Conservation (phyloP, 768 basidiomycete genomes). For the Porphyrellus cyaneotinctus region DNA sequence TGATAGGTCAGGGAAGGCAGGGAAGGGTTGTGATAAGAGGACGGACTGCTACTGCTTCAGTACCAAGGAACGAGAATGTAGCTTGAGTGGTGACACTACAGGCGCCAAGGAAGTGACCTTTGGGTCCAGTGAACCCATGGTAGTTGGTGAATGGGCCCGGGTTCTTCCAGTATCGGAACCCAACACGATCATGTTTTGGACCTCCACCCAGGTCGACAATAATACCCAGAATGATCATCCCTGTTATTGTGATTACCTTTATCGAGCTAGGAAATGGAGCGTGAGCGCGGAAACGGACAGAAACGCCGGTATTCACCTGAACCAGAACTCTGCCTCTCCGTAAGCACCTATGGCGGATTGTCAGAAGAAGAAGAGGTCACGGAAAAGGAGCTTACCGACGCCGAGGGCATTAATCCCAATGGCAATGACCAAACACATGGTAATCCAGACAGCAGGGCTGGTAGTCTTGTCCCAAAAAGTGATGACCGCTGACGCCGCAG, state of each 20-base stretch:
- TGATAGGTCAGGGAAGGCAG: neutral
- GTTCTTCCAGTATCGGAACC: conserved; percentile 44
- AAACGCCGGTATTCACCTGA: conserved; percentile 28
- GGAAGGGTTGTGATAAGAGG: neutral
- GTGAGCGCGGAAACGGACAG: neutral
- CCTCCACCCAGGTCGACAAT: conserved; percentile 52
- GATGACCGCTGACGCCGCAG: conserved; percentile 50
- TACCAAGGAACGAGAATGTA: conserved; percentile 57
- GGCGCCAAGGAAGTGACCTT: conserved; percentile 48
- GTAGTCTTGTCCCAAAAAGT: conserved; percentile 41
- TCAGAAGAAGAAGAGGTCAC: neutral
- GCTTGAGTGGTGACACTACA: conserved; percentile 57
- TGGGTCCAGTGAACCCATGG: conserved; percentile 36
- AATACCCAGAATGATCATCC: conserved; percentile 45
- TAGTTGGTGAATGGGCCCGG: conserved; percentile 57
- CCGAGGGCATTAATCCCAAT: conserved; percentile 43
- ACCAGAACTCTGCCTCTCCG: conserved; percentile 49
- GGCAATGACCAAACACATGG: conserved; percentile 48
- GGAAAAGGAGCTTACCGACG: conserved; percentile 26
- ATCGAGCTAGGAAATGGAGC: conserved; percentile 36
- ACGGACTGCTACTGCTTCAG: conserved; percentile 46
- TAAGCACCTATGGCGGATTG: conserved; percentile 30
- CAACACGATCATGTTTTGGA: conserved; percentile 49
- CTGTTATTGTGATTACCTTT: conserved; percentile 47
- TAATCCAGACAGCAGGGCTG: conserved; percentile 49